A percentile compares a stretch with the other conserved stretches of the same genome.
Conservation (phyloP, 2,329 filamentous ascomycete species). For the Xylaria hypoxylon region DNA sequence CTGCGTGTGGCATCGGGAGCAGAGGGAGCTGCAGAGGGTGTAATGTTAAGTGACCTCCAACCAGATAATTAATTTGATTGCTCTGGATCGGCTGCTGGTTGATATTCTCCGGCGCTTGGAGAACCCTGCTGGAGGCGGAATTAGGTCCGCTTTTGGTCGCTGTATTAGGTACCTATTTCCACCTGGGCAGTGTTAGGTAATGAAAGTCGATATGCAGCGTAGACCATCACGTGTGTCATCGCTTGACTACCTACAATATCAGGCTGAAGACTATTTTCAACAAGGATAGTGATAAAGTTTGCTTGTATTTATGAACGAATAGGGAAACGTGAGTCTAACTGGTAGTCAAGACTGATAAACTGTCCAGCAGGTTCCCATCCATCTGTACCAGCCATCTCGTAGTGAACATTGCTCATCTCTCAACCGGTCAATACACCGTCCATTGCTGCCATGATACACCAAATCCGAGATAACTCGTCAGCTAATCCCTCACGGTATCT, state of each 20-base stretch:
- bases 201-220: background rate
- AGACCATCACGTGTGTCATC: background rate
- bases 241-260: background rate
- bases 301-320: background rate
- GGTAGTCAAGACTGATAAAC: background rate
- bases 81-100: background rate
- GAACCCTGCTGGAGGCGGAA: constrained; percentile 36
- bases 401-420: constrained; percentile 3
- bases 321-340: background rate
- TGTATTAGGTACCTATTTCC: constrained; percentile 7
- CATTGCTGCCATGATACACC: constrained; percentile 17
- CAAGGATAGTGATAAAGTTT: background rate
- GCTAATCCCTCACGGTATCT: constrained; percentile 4
- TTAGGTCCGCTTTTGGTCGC: constrained; percentile 32
- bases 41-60: background rate
- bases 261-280: background rate
- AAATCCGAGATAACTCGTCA: constrained; percentile 3
- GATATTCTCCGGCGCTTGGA: constrained; percentile 7
- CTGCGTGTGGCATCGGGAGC: constrained; percentile 24
- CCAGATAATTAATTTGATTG: too few relatives aligned
- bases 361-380: constrained; percentile 16
- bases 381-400: background rate
- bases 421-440: constrained; percentile 16
- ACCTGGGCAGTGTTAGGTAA: background rate
- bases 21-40: background rate